Conservation (phyloP, 768 basidiomycete species). For the Tulasnella sp. region DNA sequence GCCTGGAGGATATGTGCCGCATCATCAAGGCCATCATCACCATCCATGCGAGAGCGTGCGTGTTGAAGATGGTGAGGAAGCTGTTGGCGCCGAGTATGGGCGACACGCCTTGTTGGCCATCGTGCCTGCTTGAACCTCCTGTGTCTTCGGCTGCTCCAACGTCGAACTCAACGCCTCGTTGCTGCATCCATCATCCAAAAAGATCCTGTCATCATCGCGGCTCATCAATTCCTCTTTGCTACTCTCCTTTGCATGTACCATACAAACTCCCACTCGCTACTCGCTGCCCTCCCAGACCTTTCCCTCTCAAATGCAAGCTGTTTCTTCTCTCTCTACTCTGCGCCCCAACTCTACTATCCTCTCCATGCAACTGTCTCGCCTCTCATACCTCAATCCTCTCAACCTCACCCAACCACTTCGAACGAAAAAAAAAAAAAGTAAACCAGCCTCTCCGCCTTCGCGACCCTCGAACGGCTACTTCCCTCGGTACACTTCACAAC, state of each 20-base stretch:
- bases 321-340: too few species aligned
- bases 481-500: too few species aligned
- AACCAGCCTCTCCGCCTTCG: too few species aligned
- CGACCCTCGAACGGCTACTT: too few species aligned
- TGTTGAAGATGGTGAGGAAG: slow-evolving; percentile 1
- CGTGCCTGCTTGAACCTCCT: not conserved
- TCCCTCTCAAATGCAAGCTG: too few species aligned
- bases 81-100: not conserved
- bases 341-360: too few species aligned
- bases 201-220: not conserved
- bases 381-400: too few species aligned
- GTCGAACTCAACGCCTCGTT: not conserved
- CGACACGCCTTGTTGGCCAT: slow-evolving; percentile 13
- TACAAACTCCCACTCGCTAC: too few species aligned
- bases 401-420: too few species aligned
- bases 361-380: too few species aligned
- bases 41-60: slow-evolving; percentile 2
- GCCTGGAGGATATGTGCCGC: not conserved
- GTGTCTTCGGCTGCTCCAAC: not conserved
- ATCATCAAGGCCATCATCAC: slow-evolving; percentile 27
- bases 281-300: too few species aligned
- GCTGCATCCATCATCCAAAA: not conserved
- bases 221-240: not conserved
- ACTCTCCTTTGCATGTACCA: not conserved
- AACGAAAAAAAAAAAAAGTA: too few species aligned